A percentile compares a stretch with the other conserved stretches of the same genome.
Evolutionary conservation across 1,284 basidiomycete species (phyloP).

Genomic region (Amylostereum chailletii): DNA sequence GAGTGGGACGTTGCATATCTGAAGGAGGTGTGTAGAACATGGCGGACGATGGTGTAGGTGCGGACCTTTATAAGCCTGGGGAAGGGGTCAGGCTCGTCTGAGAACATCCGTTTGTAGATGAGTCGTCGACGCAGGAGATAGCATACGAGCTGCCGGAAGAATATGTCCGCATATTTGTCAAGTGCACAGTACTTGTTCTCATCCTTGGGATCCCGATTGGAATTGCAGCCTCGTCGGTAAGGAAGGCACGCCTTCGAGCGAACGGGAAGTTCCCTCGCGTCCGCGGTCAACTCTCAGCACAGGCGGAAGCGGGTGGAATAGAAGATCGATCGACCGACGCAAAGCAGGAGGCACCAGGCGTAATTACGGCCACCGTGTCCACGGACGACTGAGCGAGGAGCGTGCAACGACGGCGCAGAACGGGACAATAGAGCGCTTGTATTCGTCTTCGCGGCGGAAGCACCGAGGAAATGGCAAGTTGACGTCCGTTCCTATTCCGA

Average conservation of each 20-base stretch:
- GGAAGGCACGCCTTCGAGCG: no score
- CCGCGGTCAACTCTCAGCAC: no score
- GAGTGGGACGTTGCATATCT: slow-evolving; percentile 49
- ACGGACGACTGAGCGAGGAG: not conserved
- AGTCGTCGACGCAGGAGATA: no score
- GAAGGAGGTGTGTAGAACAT: slow-evolving; percentile 31
- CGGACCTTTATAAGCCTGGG: slow-evolving; percentile 9
- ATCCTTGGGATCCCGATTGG: no score
- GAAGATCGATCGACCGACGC: not conserved
- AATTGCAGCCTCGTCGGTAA: no score
- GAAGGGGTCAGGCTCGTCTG: not conserved
- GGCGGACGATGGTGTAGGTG: slow-evolving; percentile 8
- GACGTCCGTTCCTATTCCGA: not conserved
- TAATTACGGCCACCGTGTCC: not conserved
- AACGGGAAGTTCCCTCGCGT: no score
- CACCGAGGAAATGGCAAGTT: slow-evolving; percentile 3
- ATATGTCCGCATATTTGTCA: no score
- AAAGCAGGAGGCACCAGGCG: not conserved
- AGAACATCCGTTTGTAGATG: no score
- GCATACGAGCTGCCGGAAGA: no score
- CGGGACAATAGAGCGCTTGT: no score
- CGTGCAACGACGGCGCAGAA: no score
- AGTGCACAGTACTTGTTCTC: no score
- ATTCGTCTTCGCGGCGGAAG: not conserved
- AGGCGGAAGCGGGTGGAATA: not conserved